Base-by-base conservation (phyloP, 192 early-diverging fungal genomes). In the Thamnidium elegans region DNA sequence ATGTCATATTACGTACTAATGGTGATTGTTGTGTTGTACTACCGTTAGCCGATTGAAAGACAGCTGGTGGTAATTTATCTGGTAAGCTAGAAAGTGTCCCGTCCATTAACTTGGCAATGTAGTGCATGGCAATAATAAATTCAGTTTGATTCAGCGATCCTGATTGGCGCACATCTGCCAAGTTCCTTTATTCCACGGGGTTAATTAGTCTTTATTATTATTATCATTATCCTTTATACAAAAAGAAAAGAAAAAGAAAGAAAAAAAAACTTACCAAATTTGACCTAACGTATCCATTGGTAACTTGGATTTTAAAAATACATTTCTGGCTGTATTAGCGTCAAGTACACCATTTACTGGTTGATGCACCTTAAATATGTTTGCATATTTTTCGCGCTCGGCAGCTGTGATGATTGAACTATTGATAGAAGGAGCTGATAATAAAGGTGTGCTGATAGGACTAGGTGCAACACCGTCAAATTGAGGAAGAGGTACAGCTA, bases 81-180 rank as follows among this genome's bases (percentile, higher is more conserved):
- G 96, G 96, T n/a, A 96, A 77, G 26, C 79, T 76, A 45, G 77
- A 69, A 36, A 86, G 75, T 17, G 80, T 81, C 32, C 89, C 89
- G 55, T 89, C 84, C 85, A 93, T 93, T 17, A 89, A 75, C 58
- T 86, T 82, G 15, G 89, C 84, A 58, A 98, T 88, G 59, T 91
- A 88, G 68, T 86, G 83, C 94, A 98, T 96, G 51, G 92, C 93
- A 52, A 92, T 85, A 47, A 90, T 85, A 75, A 98, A 98, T 70
- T 95, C 92, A 15, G 84, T 77, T 47, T 90, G 75, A 47, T 88
- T 84, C 23, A 98, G 69, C 51, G 84, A 83, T 45, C 91, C 90
- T 44, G 87, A 76, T 4, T 78, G 64, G 36, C 84, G 84, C 11
- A 85, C 81, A 65, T 98, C 94, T 7, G 89, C 92, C 60, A 98